Conservation (phyloP, 176 grass and related monocot genomes). For the Carex scoparia region DNA sequence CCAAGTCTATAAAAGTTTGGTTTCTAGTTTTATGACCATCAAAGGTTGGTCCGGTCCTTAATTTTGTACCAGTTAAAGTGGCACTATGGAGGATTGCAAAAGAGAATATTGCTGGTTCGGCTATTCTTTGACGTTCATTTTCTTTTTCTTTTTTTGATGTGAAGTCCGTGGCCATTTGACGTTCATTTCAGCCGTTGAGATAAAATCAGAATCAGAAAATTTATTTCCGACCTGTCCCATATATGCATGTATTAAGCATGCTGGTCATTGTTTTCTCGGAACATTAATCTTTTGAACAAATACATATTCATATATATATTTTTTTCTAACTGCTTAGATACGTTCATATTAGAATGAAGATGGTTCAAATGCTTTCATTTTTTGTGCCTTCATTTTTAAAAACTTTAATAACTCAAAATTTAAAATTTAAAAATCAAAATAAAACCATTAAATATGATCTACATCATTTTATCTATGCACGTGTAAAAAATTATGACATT, state of each 20-base stretch:
- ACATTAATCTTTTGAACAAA: not conserved
- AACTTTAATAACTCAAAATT: no score
- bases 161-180: not conserved
- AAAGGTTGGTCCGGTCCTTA: not conserved
- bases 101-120: constrained; percentile 18
- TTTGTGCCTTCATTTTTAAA: no score
- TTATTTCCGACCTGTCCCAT: not conserved
- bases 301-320: not conserved
- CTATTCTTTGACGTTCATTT: constrained; percentile 10
- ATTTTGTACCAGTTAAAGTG: not conserved
- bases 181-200: constrained; percentile 2
- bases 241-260: not conserved
- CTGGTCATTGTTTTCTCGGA: not conserved
- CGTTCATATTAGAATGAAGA: not conserved
- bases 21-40: not conserved
- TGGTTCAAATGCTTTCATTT: no score
- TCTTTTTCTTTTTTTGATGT: no score
- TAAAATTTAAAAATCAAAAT: no score
- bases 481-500: no score
- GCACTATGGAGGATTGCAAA: constrained; percentile 6
- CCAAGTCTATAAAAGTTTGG: not conserved
- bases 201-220: not conserved
- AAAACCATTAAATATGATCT: no score
- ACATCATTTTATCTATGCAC: no score
- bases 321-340: not conserved